Conservation (phyloP, 2,329 filamentous ascomycete species). For the Phialocephala subalpina region DNA sequence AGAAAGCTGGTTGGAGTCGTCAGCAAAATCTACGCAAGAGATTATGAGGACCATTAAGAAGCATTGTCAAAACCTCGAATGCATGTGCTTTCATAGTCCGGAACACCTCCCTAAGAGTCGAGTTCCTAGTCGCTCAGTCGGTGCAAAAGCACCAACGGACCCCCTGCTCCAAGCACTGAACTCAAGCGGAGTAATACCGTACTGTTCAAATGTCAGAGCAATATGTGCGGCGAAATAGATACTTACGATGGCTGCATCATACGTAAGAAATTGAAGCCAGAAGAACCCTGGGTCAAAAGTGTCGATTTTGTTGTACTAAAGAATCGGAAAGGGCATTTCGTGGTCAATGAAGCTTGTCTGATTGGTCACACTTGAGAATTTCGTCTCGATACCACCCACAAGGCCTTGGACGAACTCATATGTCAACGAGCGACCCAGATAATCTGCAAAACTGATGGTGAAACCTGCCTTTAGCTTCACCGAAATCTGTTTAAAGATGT, state of each 20-base stretch:
- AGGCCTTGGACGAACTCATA: slow-evolving; percentile 28
- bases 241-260: slow-evolving; percentile 37
- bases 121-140: slow-evolving; percentile 43
- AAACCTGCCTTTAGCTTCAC: slow-evolving; percentile 26
- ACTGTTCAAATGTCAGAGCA: slow-evolving; percentile 27
- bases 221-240: neutral
- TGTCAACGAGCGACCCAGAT: slow-evolving; percentile 20
- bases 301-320: slow-evolving; percentile 11
- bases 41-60: neutral
- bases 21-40: neutral
- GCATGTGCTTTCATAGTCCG: slow-evolving; percentile 33
- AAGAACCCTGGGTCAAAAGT: slow-evolving; percentile 9
- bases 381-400: slow-evolving; percentile 21
- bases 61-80: slow-evolving; percentile 43
- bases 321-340: slow-evolving; percentile 31
- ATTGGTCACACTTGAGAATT: slow-evolving; percentile 21
- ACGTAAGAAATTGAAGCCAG: slow-evolving; percentile 21
- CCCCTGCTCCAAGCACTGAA: slow-evolving; percentile 46
- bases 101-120: slow-evolving; percentile 39
- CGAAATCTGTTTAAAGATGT: slow-evolving; percentile 15
- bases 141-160: slow-evolving; percentile 42
- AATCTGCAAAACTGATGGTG: slow-evolving; percentile 19
- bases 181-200: slow-evolving; percentile 43
- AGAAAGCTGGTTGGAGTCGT: slow-evolving; percentile 35
- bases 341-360: slow-evolving; percentile 23